Evolutionary conservation across 2,329 filamentous ascomycete genomes (phyloP).

Genomic region (Sporothrix globosa): DNA sequence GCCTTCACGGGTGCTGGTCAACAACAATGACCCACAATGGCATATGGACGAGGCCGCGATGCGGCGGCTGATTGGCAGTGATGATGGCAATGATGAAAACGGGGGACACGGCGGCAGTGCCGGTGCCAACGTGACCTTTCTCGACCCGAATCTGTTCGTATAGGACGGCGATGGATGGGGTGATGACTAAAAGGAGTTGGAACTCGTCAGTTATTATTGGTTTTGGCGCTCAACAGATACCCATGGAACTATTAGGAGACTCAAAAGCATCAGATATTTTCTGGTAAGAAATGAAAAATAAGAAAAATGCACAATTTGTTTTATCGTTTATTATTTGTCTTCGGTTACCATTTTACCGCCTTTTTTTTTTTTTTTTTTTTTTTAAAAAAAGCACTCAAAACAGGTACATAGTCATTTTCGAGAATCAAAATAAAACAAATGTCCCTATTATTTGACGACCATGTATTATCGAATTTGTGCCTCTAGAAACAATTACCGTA

Average conservation of each 20-base stretch:
- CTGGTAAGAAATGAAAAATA: not conserved
- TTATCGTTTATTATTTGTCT: too few species aligned
- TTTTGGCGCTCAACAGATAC: conserved; percentile 13
- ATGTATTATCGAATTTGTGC: not conserved
- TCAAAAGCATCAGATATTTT: not conserved
- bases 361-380: too few species aligned
- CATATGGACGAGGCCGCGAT: conserved; percentile 39
- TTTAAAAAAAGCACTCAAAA: too few species aligned
- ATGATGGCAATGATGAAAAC: conserved; percentile 23
- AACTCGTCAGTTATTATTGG: not conserved
- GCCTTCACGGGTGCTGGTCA: not conserved
- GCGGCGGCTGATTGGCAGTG: conserved; percentile 38
- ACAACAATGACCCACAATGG: conserved; percentile 34
- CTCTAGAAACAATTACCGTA: not conserved
- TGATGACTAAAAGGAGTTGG: not conserved
- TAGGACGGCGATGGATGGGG: conserved; percentile 1
- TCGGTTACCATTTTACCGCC: not conserved
- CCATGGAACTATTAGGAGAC: not conserved
- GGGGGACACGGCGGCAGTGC: not conserved
- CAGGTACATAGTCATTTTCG: too few species aligned
- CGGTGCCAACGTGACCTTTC: not conserved
- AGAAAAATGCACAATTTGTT: not conserved
- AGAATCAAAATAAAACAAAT: not conserved
- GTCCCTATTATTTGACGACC: not conserved
- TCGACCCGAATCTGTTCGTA: conserved; percentile 35